Evolutionary conservation across 345 rosid species (phyloP).

Genomic region (Geranium brycei): DNA sequence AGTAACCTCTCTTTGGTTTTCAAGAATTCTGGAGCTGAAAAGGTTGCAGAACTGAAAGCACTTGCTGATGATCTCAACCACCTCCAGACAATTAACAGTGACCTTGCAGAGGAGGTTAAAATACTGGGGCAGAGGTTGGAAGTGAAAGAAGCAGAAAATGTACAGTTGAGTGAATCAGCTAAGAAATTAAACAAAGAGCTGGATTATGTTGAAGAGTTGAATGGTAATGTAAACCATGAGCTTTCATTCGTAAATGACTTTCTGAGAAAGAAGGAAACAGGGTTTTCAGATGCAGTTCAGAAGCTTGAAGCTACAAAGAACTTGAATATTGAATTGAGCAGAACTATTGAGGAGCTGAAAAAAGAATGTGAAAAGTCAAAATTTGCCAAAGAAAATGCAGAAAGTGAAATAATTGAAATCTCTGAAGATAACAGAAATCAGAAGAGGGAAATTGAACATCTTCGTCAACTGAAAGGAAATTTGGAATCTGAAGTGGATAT

Average conservation of each 20-base stretch:
- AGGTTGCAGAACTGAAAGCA: constrained; percentile 26
- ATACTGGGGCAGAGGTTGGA: constrained; percentile 24
- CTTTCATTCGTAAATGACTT: constrained; percentile 25
- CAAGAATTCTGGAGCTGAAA: constrained; percentile 31
- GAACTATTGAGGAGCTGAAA: constrained; percentile 41
- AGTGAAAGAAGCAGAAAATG: constrained; percentile 21
- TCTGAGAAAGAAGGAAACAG: constrained; percentile 28
- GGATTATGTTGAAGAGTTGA: constrained; percentile 24
- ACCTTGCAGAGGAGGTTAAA: constrained; percentile 37
- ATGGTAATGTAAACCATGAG: constrained; percentile 29
- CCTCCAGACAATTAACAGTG: constrained; percentile 31
- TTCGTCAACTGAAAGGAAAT: constrained; percentile 27
- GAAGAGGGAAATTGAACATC: constrained; percentile 26
- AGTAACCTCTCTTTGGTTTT: constrained; percentile 38
- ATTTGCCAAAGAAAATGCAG: constrained; percentile 34
- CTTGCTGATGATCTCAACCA: constrained; percentile 29
- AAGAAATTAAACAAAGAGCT: constrained; percentile 21
- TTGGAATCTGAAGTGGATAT: constrained; percentile 34
- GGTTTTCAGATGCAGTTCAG: constrained; percentile 27
- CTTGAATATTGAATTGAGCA: constrained; percentile 35
- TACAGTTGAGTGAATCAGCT: constrained; percentile 22
- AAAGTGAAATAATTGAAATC: constrained; percentile 36
- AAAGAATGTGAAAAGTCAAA: constrained; percentile 45
- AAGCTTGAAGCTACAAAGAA: constrained; percentile 18
- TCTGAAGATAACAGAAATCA: constrained; percentile 34